Evolutionary conservation across 495 filamentous ascomycete genomes (phyloP).

Genomic region (Annulohypoxylon moriforme): DNA sequence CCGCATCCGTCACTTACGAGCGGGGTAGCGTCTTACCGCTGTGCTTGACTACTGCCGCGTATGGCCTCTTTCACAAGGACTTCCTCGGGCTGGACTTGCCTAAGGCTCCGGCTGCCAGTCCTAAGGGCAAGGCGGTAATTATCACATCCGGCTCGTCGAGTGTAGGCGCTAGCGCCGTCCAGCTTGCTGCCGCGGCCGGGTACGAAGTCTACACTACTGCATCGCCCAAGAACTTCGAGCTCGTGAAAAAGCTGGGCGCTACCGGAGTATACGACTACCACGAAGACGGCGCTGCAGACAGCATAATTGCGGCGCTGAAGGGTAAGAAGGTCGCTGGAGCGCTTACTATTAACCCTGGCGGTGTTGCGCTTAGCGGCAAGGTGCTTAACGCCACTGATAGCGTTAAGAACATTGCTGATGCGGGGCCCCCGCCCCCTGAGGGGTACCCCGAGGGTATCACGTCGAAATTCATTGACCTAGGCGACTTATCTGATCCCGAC

Average conservation of each 20-base stretch:
- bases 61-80: constrained; percentile 47
- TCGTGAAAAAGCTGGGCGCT: constrained; percentile 64
- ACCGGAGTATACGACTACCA: constrained; percentile 67
- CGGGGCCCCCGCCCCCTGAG: constrained; percentile 18
- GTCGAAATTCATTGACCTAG: constrained; percentile 16
- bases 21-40: constrained; percentile 58
- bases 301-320: constrained; percentile 45
- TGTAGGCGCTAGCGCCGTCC: constrained; percentile 68
- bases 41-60: constrained; percentile 56
- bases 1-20: constrained; percentile 52
- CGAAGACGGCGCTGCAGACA: constrained; percentile 40
- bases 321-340: constrained; percentile 34
- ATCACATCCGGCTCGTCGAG: constrained; percentile 65
- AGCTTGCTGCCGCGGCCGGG: constrained; percentile 65
- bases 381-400: constrained; percentile 13
- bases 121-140: constrained; percentile 54
- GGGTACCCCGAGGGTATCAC: constrained; percentile 13
- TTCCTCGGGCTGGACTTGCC: constrained; percentile 22
- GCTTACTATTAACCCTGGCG: constrained; percentile 21
- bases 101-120: constrained; percentile 10
- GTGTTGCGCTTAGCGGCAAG: constrained; percentile 10
- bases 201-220: constrained; percentile 64
- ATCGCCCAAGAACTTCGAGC: constrained; percentile 62
- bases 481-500: constrained; percentile 1
- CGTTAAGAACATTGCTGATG: constrained; percentile 25